Conservation (phyloP, 495 filamentous ascomycete genomes). For the Annulohypoxylon bovei region DNA sequence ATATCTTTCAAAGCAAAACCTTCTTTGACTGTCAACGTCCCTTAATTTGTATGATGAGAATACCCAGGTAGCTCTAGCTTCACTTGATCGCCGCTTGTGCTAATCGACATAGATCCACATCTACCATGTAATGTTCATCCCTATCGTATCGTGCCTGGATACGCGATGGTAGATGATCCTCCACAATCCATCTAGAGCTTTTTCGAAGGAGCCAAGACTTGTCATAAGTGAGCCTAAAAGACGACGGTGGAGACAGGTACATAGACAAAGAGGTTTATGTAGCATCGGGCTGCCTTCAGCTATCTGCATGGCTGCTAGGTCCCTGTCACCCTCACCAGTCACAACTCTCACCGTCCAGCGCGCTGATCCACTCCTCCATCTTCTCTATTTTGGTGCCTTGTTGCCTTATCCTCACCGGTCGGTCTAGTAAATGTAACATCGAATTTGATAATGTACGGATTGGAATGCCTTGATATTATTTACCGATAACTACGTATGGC, state of each 20-base stretch:
- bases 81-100: not conserved
- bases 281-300: slow-evolving; percentile 35
- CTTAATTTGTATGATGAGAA: not conserved
- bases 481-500: slow-evolving; percentile 1
- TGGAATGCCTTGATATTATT: slow-evolving; percentile 12
- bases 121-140: slow-evolving; percentile 2
- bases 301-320: slow-evolving; percentile 24
- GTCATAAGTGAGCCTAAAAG: slow-evolving; percentile 37
- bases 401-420: slow-evolving; percentile 42
- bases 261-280: slow-evolving; percentile 29
- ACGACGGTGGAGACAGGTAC: slow-evolving; percentile 16
- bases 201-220: slow-evolving; percentile 34
- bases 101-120: slow-evolving; percentile 9
- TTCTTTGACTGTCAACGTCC: slow-evolving; percentile 7
- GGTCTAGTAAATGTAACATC: slow-evolving; percentile 20
- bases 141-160: not conserved
- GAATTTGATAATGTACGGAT: slow-evolving; percentile 15
- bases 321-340: slow-evolving; percentile 5
- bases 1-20: slow-evolving; percentile 16
- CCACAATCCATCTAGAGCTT: slow-evolving; percentile 1
- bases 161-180: slow-evolving; percentile 1
- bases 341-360: slow-evolving; percentile 12
- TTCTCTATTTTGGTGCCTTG: slow-evolving; percentile 20
- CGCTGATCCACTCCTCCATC: slow-evolving; percentile 23
- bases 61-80: slow-evolving; percentile 5